Evolutionary conservation across 2,329 filamentous ascomycete genomes (phyloP), one percentile per base, ranked within the genome.

Genomic region (Didymella segeticola): DNA sequence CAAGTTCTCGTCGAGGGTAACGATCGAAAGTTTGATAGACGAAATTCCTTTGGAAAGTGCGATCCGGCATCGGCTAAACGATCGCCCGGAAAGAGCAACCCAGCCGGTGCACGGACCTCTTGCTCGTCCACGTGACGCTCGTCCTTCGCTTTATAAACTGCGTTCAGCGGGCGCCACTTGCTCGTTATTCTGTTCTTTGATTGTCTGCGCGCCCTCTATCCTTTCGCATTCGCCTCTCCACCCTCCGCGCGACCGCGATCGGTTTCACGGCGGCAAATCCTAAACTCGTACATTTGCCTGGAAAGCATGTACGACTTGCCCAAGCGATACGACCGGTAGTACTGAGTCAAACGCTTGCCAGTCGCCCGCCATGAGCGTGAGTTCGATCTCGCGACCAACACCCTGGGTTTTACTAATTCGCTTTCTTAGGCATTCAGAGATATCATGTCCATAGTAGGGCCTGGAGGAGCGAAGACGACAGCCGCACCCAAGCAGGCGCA

Each of bases 1-100:
- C 91, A 85, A 91, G 91, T 96, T 89, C 90, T 85, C 58, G 59
- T 66, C 58, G 70, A 63, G 60, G 64, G 67, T 69, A 62, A 58
- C 62, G 61, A 63, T 56, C 48, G 47, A 48, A 71, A 70, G 66
- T 70, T 71, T 63, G 62, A 61, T 23, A 19, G 19, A 29, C 45
- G 49, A 36, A 58, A 60, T 61, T 56, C 51, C 34, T 37, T 37
- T 2, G 34, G 20, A 23, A 39, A 34, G 43, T 56, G 47, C 30
- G 51, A 47, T 33, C 29, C 37, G 43, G 49, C 43, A 37, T 46
- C 49, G 51, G 52, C 53, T 47, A 47, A 47, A 37, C 49, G 37
- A 47, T 47, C 49, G 49, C 22, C 22, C 27, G 36, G 15, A 19
- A 30, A 36, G 33, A 9, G 27, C 9, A 11, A 3, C 5, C 9